Evolutionary conservation across 2,329 filamentous ascomycete genomes (phyloP), one percentile per base, ranked within the genome.

Genomic region (Aspergillus niger): DNA sequence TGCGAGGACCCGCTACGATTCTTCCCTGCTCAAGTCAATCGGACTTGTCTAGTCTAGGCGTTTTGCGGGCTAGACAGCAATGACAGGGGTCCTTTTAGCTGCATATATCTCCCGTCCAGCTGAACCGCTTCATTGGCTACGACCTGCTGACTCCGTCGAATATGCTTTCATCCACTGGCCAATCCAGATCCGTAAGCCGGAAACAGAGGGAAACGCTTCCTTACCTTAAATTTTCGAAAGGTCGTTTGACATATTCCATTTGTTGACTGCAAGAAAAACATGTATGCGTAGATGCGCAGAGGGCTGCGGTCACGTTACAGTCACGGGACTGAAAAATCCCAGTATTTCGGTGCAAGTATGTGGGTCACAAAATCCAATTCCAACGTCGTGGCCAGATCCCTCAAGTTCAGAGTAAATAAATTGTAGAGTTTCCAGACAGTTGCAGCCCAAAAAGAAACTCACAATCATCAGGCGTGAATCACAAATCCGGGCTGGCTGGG

Each of bases 271-370:
- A 59, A 67, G 60, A 58, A 63, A 63, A 61, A 60, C 38, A 51
- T 28, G 53, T 63, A 70, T 70, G 71, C 72, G 69, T 59, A 63
- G 69, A 60, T 67, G 64, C 66, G 69, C 73, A 73, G 70, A 70
- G 69, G 67, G 62, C 67, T 69, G 70, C 69, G 70, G 73, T 68
- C 55, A 68, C 67, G 69, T 69, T 70, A 65, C 61, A 66, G 72
- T 77, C 76, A 78, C 75, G 74, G 73, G 76, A 78, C 68, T 65
- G 66, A 61, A 70, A 60, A 64, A 69, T 70, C 73, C 76, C 76
- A 69, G 65, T 66, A 65, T 67, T 62, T 66, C 74, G 76, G 74
- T 71, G 65, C 66, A 59, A 69, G 67, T 68, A 75, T 70, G 71
- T 71, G 72, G 71, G 74, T 72, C 70, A 60, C 49, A 59, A 63